Conservation (phyloP, 805 yeast genomes). For the Sugiyamaella smithiae region DNA sequence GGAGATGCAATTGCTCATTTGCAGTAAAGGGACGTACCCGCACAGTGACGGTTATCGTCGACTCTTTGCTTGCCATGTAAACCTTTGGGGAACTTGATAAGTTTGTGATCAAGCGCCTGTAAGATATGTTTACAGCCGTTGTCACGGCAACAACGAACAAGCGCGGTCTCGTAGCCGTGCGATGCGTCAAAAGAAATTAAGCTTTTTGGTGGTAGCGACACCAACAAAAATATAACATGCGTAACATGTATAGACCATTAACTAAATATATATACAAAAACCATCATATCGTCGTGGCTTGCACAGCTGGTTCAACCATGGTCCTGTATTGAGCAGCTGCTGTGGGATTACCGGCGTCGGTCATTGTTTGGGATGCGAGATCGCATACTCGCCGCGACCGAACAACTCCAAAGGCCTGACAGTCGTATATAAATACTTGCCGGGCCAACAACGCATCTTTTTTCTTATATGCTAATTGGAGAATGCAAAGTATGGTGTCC, state of each 20-base stretch:
- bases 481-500: conserved; percentile 14
- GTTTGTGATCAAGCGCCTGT: no score
- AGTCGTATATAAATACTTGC: conserved; percentile 4
- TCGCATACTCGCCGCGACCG: conserved; percentile 6
- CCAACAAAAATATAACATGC: no score
- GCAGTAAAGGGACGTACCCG: conserved; percentile 80
- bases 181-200: no score
- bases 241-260: no score
- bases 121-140: background rate
- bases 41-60: conserved; percentile 37
- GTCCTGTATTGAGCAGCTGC: background rate
- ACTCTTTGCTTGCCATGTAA: conserved; percentile 22
- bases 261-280: no score
- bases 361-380: conserved; percentile 2
- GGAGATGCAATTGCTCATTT: conserved; percentile 50
- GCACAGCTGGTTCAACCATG: background rate
- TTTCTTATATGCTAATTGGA: conserved; percentile 6
- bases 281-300: no score
- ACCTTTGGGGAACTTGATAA: no score
- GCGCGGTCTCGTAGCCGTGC: background rate
- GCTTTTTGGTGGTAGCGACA: no score
- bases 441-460: conserved; percentile 7
- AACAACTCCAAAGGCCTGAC: conserved; percentile 2
- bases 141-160: background rate
- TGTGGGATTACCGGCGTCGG: background rate